A percentile compares a stretch with the other conserved stretches of the same genome.
Evolutionary conservation across 2,329 filamentous ascomycete genomes (phyloP).

Genomic region (Ceratocystis cubensis): DNA sequence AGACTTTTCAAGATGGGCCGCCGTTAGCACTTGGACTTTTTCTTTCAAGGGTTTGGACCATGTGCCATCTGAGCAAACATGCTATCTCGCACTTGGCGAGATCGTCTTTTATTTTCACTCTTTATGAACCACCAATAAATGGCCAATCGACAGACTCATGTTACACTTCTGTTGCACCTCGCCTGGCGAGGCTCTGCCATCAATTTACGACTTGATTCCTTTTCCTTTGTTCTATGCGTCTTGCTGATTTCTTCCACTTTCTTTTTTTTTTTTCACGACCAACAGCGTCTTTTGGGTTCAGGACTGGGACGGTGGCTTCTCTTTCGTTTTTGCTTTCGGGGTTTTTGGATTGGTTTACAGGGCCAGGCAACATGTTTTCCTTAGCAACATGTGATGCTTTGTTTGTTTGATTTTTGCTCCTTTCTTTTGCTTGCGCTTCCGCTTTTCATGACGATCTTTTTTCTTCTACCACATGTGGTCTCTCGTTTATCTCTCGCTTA

Average conservation of each 20-base stretch:
- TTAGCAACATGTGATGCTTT: not conserved
- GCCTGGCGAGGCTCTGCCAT: not conserved
- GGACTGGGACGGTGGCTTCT: slow-evolving; percentile 8
- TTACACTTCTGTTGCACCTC: not conserved
- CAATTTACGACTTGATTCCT: slow-evolving; percentile 8
- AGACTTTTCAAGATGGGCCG: slow-evolving; percentile 33
- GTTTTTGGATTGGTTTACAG: slow-evolving; percentile 8
- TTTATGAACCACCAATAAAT: not conserved
- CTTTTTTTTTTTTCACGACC: not conserved
- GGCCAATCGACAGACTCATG: not conserved
- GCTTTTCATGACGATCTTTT: not conserved
- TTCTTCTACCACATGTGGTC: not conserved
- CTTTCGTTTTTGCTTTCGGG: slow-evolving; percentile 8
- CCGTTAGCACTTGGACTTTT: slow-evolving; percentile 24
- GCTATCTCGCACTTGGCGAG: not conserved
- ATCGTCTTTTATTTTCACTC: not conserved
- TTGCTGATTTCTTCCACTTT: not conserved
- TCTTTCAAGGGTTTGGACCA: slow-evolving; percentile 1
- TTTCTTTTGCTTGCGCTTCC: slow-evolving; percentile 10
- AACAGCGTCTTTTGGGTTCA: not conserved
- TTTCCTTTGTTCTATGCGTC: slow-evolving; percentile 1
- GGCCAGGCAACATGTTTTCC: slow-evolving; percentile 4
- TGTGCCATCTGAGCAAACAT: not conserved
- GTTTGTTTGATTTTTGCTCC: slow-evolving; percentile 5
- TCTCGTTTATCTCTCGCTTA: not conserved